phyloP scores from a whole-genome alignment of 1,139 yeast species.

The Candida labiduridarum region DNA sequence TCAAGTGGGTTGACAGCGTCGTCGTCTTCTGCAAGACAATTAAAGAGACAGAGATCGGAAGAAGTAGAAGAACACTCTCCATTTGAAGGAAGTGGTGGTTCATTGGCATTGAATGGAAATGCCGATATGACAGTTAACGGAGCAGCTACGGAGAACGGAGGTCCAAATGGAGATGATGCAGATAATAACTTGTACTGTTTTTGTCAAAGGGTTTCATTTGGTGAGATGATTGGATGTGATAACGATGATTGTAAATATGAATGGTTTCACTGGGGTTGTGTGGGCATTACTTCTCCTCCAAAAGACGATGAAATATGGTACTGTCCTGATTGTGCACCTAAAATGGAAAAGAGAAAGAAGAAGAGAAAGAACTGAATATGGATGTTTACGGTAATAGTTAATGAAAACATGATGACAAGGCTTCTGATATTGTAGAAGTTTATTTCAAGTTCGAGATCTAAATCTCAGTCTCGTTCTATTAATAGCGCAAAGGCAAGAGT shows the following conservation, averaged over 20 bases:
- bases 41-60: constrained; percentile 30
- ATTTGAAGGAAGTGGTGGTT: constrained; percentile 16
- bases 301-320: constrained; percentile 68
- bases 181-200: constrained; percentile 70
- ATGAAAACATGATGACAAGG: too few relatives aligned
- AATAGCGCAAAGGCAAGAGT: not conserved
- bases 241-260: constrained; percentile 78
- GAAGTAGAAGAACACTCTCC: constrained; percentile 20
- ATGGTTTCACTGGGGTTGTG: constrained; percentile 89
- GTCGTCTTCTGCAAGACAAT: constrained; percentile 21
- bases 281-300: constrained; percentile 74
- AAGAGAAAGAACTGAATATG: constrained; percentile 31
- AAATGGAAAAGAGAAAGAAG: constrained; percentile 51
- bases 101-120: constrained; percentile 16
- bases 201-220: constrained; percentile 84
- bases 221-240: constrained; percentile 93
- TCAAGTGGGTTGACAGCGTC: constrained; percentile 3
- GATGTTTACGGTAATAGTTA: not conserved
- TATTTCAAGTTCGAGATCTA: too few relatives aligned
- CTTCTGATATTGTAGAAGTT: too few relatives aligned
- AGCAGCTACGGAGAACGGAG: not conserved
- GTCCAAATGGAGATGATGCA: constrained; percentile 55
- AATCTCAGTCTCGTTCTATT: not conserved
- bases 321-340: constrained; percentile 66
- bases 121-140: constrained; percentile 15